Conservation (phyloP, 2,329 filamentous ascomycete genomes). For the Basipetospora chlamydospora region DNA sequence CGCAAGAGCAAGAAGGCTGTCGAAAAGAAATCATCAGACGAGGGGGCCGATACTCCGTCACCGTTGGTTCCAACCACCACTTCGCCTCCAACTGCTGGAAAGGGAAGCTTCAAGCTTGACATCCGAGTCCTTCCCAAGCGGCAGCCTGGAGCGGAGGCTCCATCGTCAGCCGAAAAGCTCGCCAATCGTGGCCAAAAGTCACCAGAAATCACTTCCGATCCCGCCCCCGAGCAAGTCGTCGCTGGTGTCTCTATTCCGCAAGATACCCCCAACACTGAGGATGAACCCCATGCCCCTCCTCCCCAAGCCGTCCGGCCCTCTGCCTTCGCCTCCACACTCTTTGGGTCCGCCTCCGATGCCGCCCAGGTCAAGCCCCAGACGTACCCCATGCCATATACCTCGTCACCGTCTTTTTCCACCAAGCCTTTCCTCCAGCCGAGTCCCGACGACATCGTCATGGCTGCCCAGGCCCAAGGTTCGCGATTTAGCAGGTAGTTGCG, state of each 20-base stretch:
- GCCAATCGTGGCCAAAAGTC: background rate
- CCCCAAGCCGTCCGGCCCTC: conserved; percentile 24
- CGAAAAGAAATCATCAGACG: conserved; percentile 31
- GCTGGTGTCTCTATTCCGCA: background rate
- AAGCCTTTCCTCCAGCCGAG: conserved; percentile 72
- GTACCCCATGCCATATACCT: conserved; percentile 34
- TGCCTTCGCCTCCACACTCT: conserved; percentile 39
- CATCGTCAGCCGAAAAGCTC: too few species aligned
- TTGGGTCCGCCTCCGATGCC: conserved; percentile 22
- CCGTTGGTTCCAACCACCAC: background rate
- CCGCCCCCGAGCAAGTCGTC: background rate
- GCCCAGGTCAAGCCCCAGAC: conserved; percentile 13
- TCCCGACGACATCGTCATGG: conserved; percentile 77
- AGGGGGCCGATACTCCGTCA: background rate
- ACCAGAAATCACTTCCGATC: background rate
- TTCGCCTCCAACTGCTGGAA: background rate
- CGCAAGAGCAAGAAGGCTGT: conserved; percentile 64
- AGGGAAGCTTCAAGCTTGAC: conserved; percentile 7
- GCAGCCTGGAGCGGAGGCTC: background rate
- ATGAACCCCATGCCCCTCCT: background rate
- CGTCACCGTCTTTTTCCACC: conserved; percentile 31
- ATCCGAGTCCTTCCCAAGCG: conserved; percentile 11
- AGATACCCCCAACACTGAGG: background rate
- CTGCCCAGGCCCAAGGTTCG: conserved; percentile 84
- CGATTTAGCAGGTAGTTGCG: conserved; percentile 35